Evolutionary conservation across 2,329 filamentous ascomycete genomes (phyloP).

Genomic region (Pseudopyrenochaeta lycopersici): DNA sequence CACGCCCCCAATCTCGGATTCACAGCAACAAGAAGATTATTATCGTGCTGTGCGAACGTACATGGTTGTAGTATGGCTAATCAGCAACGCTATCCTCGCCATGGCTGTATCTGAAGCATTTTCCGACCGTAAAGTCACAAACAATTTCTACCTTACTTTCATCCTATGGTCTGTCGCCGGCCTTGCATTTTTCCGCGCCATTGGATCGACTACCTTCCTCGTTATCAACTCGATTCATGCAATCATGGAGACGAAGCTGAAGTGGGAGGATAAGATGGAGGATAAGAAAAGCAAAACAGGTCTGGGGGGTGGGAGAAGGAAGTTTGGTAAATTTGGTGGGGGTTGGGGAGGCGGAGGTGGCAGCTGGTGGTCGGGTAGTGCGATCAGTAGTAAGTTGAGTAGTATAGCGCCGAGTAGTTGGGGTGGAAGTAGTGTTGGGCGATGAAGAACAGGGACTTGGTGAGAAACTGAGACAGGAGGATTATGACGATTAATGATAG

Average conservation of each 20-base stretch:
- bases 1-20: conserved; percentile 68
- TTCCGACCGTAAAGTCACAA: conserved; percentile 71
- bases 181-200: conserved; percentile 85
- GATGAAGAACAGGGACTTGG: conserved; percentile 2
- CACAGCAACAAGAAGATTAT: conserved; percentile 96
- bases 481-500: background rate
- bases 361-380: conserved; percentile 50
- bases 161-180: conserved; percentile 91
- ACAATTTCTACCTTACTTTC: conserved; percentile 91
- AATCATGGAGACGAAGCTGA: conserved; percentile 85
- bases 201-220: conserved; percentile 83
- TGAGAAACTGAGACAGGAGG: background rate
- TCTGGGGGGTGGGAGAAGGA: conserved; percentile 36
- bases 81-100: conserved; percentile 88
- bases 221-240: conserved; percentile 85
- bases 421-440: conserved; percentile 42
- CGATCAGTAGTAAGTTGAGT: conserved; percentile 49
- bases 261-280: conserved; percentile 54
- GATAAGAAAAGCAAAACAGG: conserved; percentile 39
- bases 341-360: conserved; percentile 41
- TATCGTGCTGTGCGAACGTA: conserved; percentile 97
- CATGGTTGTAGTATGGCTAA: conserved; percentile 96
- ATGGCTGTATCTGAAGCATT: conserved; percentile 95
- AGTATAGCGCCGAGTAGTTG: conserved; percentile 44
- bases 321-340: conserved; percentile 37